phyloP scores from a whole-genome alignment of 2,329 filamentous ascomycete species.

The Phyllachora maydis region DNA sequence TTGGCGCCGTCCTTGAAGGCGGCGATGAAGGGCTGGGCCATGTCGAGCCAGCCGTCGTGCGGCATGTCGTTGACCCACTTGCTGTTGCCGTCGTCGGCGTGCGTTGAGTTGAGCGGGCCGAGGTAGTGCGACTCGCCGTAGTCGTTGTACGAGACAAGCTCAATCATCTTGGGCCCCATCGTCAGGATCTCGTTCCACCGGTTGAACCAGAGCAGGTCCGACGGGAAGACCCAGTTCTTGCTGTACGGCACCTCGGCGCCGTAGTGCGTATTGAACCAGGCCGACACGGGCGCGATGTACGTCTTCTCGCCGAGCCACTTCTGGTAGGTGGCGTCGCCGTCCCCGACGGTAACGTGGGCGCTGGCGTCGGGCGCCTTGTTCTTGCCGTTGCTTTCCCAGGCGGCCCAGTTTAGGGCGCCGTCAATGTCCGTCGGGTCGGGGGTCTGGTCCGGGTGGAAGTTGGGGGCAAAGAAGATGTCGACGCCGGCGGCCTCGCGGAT shows the following conservation, averaged over 20 bases:
- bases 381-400: conserved; percentile 20
- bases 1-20: conserved; percentile 3
- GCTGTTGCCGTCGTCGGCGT: conserved; percentile 16
- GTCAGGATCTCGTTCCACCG: conserved; percentile 31
- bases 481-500: conserved; percentile 19
- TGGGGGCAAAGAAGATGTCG: conserved; percentile 25
- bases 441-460: conserved; percentile 20
- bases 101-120: conserved; percentile 18
- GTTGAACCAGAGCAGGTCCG: conserved; percentile 21
- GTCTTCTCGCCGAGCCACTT: conserved; percentile 16
- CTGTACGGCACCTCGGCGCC: conserved; percentile 29
- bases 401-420: conserved; percentile 23
- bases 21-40: conserved; percentile 14
- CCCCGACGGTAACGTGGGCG: conserved; percentile 16
- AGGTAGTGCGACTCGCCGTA: conserved; percentile 32
- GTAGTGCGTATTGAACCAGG: conserved; percentile 39
- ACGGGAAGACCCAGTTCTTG: conserved; percentile 41
- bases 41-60: conserved; percentile 22
- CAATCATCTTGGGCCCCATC: conserved; percentile 2
- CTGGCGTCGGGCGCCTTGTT: conserved; percentile 25
- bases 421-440: conserved; percentile 17
- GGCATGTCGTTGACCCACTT: conserved; percentile 12
- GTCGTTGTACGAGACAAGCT: conserved; percentile 22
- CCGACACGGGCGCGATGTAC: conserved; percentile 32
- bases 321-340: conserved; percentile 14